Evolutionary conservation across 192 early-diverging fungal genomes (phyloP).

Genomic region (Gigaspora rosea): DNA sequence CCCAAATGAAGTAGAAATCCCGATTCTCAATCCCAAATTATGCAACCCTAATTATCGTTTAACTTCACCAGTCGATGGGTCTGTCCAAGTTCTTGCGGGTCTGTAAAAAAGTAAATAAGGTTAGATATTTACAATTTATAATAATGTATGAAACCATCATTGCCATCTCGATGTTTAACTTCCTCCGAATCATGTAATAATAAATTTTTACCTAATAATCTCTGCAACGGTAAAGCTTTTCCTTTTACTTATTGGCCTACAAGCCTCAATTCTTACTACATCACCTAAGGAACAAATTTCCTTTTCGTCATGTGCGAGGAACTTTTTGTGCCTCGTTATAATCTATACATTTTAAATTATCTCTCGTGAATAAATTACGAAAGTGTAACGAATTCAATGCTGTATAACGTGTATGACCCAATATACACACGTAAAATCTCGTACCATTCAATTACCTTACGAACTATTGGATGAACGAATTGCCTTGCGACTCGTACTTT

Average conservation of each 20-base stretch:
- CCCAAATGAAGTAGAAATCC: no score
- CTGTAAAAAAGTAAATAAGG: not conserved
- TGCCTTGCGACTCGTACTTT: slow-evolving; percentile 83
- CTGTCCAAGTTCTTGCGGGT: slow-evolving; percentile 25
- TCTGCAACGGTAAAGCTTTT: slow-evolving; percentile 91
- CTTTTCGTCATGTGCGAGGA: slow-evolving; percentile 84
- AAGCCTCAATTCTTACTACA: slow-evolving; percentile 89
- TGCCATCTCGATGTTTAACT: not conserved
- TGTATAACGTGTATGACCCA: not conserved
- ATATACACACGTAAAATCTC: not conserved
- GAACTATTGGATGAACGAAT: slow-evolving; percentile 77
- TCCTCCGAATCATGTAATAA: no score
- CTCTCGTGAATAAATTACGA: not conserved
- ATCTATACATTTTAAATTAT: slow-evolving; percentile 50
- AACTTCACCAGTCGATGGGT: slow-evolving; percentile 11
- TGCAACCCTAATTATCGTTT: slow-evolving; percentile 8
- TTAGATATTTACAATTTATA: not conserved
- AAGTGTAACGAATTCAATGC: not conserved
- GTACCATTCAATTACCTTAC: slow-evolving; percentile 65
- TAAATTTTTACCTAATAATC: slow-evolving; percentile 52
- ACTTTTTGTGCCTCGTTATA: slow-evolving; percentile 81
- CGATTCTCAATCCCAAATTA: no score
- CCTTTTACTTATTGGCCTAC: slow-evolving; percentile 80
- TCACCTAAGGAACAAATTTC: slow-evolving; percentile 84
- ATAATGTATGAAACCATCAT: not conserved